Evolutionary conservation across 352 stramenopile genomes (phyloP), one percentile per base, ranked within the genome.

Genomic region (Phytophthora boehmeriae): DNA sequence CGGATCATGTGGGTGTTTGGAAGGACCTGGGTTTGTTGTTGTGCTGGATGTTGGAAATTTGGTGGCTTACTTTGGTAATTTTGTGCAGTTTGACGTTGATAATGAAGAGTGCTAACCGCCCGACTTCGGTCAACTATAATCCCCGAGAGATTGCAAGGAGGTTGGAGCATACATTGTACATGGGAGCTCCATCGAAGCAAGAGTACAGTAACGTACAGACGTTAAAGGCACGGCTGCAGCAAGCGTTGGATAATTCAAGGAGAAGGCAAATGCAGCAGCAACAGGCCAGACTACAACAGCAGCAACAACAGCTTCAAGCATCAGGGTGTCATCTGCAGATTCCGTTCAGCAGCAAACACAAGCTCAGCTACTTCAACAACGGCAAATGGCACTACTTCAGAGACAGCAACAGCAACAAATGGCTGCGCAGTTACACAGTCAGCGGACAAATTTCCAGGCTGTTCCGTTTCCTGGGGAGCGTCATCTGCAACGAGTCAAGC

Each of bases 171-270:
- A 95, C 84, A 16, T 54, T 96, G 17, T 96, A 96, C 54, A 95
- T 95, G 86, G 89, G 82, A 48, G 86, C 88, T 5, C 53, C 78
- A 19, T 95, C 88, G 6, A 83, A 85, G 42, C 84, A 92, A 68
- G 84, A 96, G 38, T 96, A 96, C 69, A 93, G 83, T 59, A 93
- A 95, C 48, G 80, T 96, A 23, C 83, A 92, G 30, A 96, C 88
- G 13, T 69, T 96, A 10, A 96, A 96, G 64, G 73, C 74, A 11
- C 67, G 88, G 49, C 56, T 96, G 5, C 88, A 96, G 63, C 84
- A 92, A 58, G 88, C 86, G n/a, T 59, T 95, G 22, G 86, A 95
- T 49, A 95, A 93, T 30, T 95, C 86, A 2, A 68, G 86, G 28
- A 68, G 86, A 48, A 65, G 86, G 20, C 86, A 96, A 46, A 88